phyloP scores from a whole-genome alignment of 2,329 filamentous ascomycete species.

The Fusarium paranaense region DNA sequence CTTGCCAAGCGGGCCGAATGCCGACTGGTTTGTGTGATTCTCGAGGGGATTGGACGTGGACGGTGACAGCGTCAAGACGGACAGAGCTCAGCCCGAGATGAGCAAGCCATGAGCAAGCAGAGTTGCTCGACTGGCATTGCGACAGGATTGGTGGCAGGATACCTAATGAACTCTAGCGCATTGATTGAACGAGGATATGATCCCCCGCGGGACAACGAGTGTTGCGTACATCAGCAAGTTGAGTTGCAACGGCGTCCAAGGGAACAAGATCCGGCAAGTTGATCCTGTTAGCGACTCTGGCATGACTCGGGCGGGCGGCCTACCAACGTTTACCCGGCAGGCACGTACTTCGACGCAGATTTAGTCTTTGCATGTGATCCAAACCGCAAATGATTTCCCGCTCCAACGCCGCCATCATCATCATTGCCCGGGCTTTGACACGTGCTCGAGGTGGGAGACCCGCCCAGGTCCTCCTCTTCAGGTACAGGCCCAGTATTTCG shows the following conservation, averaged over 20 bases:
- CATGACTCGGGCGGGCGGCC: conserved; percentile 33
- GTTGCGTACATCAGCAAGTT: conserved; percentile 2
- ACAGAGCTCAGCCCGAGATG: conserved; percentile 11
- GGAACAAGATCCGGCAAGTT: conserved; percentile 23
- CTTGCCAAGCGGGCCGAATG: conserved; percentile 22
- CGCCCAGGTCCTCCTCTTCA: conserved; percentile 17
- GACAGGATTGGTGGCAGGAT: conserved; percentile 19
- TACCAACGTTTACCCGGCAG: conserved; percentile 28
- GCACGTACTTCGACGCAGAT: not conserved
- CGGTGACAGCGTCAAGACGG: not conserved
- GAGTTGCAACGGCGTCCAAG: not conserved
- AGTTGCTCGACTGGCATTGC: conserved; percentile 18
- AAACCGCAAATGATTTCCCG: conserved; percentile 17
- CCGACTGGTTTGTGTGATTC: conserved; percentile 33
- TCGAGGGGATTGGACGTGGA: conserved; percentile 5
- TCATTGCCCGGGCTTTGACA: conserved; percentile 43
- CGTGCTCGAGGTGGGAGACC: conserved; percentile 35
- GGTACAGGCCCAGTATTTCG: conserved; percentile 18
- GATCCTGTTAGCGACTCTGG: conserved; percentile 27
- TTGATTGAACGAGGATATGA: conserved; percentile 11
- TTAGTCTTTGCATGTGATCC: conserved; percentile 41
- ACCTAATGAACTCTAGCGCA: conserved; percentile 24
- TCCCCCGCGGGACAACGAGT: not conserved
- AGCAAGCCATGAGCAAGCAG: conserved; percentile 8
- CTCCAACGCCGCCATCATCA: conserved; percentile 7